Evolutionary conservation across 1,139 yeast genomes (phyloP).

Genomic region (Suhomyces bokatorum): DNA sequence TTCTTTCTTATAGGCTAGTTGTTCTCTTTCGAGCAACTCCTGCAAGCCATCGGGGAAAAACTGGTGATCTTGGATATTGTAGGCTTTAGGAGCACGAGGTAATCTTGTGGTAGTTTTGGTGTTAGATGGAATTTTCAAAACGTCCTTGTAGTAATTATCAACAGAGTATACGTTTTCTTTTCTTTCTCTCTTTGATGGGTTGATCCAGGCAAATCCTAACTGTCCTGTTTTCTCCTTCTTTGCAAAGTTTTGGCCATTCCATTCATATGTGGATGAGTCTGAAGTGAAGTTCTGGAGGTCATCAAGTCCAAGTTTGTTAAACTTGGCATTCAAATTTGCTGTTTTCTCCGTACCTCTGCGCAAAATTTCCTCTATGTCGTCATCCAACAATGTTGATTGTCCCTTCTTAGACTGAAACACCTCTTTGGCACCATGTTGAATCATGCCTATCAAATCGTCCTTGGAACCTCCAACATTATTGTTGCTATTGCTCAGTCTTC

Average conservation of each 20-base stretch:
- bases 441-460: slow-evolving; percentile 90
- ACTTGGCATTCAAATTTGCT: slow-evolving; percentile 60
- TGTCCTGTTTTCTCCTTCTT: slow-evolving; percentile 52
- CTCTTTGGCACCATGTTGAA: slow-evolving; percentile 93
- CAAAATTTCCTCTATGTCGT: slow-evolving; percentile 80
- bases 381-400: slow-evolving; percentile 48
- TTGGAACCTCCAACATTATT: slow-evolving; percentile 58
- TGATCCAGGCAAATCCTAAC: slow-evolving; percentile 68
- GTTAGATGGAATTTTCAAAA: slow-evolving; percentile 43
- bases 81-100: slow-evolving; percentile 71
- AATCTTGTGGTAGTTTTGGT: slow-evolving; percentile 19
- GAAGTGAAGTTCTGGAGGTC: slow-evolving; percentile 88
- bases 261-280: slow-evolving; percentile 88
- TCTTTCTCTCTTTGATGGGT: slow-evolving; percentile 86
- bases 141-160: slow-evolving; percentile 86
- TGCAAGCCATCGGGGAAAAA: slow-evolving; percentile 71
- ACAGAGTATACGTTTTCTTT: slow-evolving; percentile 86
- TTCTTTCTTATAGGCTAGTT: slow-evolving; percentile 69
- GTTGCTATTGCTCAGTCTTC: slow-evolving; percentile 54
- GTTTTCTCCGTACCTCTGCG: slow-evolving; percentile 82
- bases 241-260: slow-evolving; percentile 95
- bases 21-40: slow-evolving; percentile 74
- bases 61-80: slow-evolving; percentile 82
- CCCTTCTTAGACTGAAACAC: slow-evolving; percentile 59
- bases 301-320: slow-evolving; percentile 82